Conservation (phyloP, 164 flowering plant genomes). For the Macadamia tetraphylla region DNA sequence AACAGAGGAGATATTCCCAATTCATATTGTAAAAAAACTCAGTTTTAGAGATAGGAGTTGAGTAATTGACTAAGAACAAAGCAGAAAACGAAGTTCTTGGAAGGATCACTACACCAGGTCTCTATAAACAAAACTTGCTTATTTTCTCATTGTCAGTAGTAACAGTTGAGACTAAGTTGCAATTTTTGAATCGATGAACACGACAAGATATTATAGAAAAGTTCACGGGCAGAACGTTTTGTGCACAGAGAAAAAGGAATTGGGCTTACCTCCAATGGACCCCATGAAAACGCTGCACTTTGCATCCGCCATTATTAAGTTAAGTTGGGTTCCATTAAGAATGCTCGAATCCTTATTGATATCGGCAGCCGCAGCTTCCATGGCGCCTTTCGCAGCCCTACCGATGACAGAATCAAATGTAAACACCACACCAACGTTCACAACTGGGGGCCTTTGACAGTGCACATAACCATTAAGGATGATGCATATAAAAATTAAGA, state of each 20-base stretch:
- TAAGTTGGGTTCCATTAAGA: conserved; percentile 56
- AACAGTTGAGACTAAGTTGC: background rate
- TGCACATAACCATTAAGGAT: conserved; percentile 20
- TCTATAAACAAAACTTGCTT: background rate
- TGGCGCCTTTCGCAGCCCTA: conserved; percentile 56
- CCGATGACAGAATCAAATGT: conserved; percentile 73
- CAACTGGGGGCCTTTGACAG: conserved; percentile 34
- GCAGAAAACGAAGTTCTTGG: background rate
- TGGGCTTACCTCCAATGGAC: conserved; percentile 44
- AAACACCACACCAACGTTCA: conserved; percentile 71
- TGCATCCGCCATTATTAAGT: conserved; percentile 33
- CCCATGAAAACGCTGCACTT: conserved; percentile 68
- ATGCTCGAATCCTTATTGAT: conserved; percentile 49
- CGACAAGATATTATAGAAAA: too few species aligned
- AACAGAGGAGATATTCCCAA: background rate
- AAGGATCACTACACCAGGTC: background rate
- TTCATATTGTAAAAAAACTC: background rate
- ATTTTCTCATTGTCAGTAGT: background rate
- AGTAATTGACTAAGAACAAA: background rate
- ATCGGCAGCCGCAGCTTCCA: conserved; percentile 55
- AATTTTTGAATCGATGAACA: too few species aligned
- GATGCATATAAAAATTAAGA: conserved; percentile 24
- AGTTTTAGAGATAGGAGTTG: background rate
- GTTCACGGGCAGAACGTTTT: background rate
- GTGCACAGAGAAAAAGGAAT: background rate